Evolutionary conservation across 2,329 filamentous ascomycete species (phyloP), one percentile per base, ranked within the genome.

Genomic region (Scopulariopsis brevicaulis): DNA sequence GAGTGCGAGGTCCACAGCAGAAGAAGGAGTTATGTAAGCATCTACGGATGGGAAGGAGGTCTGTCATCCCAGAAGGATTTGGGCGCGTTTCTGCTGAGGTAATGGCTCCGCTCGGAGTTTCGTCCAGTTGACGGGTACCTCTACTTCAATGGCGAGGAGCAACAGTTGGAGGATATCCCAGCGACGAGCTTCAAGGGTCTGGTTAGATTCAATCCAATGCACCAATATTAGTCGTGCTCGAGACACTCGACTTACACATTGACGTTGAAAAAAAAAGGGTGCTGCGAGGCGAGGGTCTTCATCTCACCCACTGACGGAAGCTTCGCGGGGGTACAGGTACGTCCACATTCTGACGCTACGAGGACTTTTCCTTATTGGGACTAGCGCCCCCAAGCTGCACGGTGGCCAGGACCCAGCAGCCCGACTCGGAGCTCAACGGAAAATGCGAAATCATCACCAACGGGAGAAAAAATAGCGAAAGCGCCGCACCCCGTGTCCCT

Each of bases 371-470:
- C 56, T 12, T 37, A 58, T 58, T 51, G 46, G 56, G 56, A 15
- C 28, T 58, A 58, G 56, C 56, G 50, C 24, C 56, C 35, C 51
- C 22, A 25, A 58, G 56, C 56, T 58, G 34, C 28, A 24, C 25
- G 43, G 50, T 46, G 25, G 56, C 50, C 51, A 58, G 53, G 52
- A 40, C 48, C 51, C 20, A 32, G 50, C 35, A 53, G 24, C 24
- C 50, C 34, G 50, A 58, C 22, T 54, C 56, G 56, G 56, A 58
- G 56, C 56, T 58, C 56, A 58, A 58, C 56, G 56, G 56, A 58
- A 58, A 58, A 58, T 58, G 28, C 46, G 28, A 53, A 57, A 53
- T 40, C 56, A 58, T 58, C 56, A 34, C 52, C 56, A 58, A 52
- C 50, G 51, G 32, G 51, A 43, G 53, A 57, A 58, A 57, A 58